Evolutionary conservation across 768 basidiomycete genomes (phyloP).

Genomic region (Leccinum olivaceopallidum): DNA sequence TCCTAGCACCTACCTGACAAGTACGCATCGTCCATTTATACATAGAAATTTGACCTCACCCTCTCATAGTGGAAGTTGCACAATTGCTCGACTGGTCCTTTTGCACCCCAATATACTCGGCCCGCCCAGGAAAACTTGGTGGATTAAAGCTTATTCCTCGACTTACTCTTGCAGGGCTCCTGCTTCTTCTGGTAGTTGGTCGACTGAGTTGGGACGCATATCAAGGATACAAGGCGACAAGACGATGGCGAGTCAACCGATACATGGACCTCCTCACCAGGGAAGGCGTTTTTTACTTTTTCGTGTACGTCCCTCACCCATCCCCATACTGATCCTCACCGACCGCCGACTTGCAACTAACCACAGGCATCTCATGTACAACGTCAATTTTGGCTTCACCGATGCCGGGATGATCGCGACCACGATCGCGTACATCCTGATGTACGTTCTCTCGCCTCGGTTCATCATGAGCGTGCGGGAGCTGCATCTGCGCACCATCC

Average conservation of each 20-base stretch:
- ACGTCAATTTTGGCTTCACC: constrained; percentile 8
- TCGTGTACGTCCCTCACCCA: constrained; percentile 13
- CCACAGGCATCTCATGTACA: constrained; percentile 17
- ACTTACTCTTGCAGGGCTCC: constrained; percentile 10
- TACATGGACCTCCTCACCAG: constrained; percentile 16
- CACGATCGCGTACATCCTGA: neutral
- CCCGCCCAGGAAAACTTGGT: neutral
- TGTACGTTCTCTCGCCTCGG: constrained; percentile 18
- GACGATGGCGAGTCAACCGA: constrained; percentile 12
- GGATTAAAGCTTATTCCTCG: constrained; percentile 16
- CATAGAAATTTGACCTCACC: neutral
- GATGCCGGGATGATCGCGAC: neutral
- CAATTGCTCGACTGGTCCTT: constrained; percentile 18
- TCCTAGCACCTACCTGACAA: constrained; percentile 7
- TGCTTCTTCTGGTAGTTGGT: constrained; percentile 10
- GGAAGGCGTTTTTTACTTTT: constrained; percentile 21
- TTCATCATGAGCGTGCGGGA: constrained; percentile 23
- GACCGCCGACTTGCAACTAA: neutral
- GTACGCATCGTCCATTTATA: constrained; percentile 2
- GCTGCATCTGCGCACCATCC: neutral
- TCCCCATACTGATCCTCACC: neutral
- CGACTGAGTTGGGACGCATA: constrained; percentile 10
- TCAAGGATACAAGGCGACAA: constrained; percentile 12
- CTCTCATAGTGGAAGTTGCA: constrained; percentile 7
- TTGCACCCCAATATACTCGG: constrained; percentile 6